These are phyloP conservation scores for Histomonas meleagridis DNA, from an alignment of 208 protist species.

Conservation along the genomic window DNA sequence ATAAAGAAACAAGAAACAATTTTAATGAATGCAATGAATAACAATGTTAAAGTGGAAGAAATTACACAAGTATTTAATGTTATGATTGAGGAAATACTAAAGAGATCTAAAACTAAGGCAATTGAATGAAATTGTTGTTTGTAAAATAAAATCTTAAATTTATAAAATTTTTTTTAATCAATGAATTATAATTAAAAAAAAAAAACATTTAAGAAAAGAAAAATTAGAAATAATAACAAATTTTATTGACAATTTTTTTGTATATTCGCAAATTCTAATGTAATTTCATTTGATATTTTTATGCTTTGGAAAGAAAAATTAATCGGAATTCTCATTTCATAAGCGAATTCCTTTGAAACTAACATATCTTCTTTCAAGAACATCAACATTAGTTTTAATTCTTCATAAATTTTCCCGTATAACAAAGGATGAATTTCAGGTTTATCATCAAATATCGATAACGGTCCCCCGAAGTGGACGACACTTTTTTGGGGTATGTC, in stretches of 20 bases:
- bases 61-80: neutral
- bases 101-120: neutral
- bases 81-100: conserved; percentile 2
- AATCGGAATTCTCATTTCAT: too few relatives aligned
- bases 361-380: neutral
- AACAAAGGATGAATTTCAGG: neutral
- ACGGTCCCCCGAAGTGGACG: neutral
- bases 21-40: neutral
- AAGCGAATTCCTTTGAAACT: too few relatives aligned
- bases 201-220: too few relatives aligned
- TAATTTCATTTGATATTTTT: too few relatives aligned
- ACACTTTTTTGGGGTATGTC: neutral
- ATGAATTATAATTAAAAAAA: too few relatives aligned
- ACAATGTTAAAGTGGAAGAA: conserved; percentile 19
- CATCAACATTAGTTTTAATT: neutral
- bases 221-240: too few relatives aligned
- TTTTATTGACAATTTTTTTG: too few relatives aligned
- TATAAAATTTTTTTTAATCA: too few relatives aligned
- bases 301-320: too few relatives aligned
- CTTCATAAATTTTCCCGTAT: neutral
- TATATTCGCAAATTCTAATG: too few relatives aligned
- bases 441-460: neutral
- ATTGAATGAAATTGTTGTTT: too few relatives aligned
- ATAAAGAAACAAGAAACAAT: neutral
- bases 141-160: too few relatives aligned